Evolutionary conservation across 2,329 filamentous ascomycete species (phyloP), one percentile per base, ranked within the genome.

Genomic region (Ophiostoma novo-ulmi): DNA sequence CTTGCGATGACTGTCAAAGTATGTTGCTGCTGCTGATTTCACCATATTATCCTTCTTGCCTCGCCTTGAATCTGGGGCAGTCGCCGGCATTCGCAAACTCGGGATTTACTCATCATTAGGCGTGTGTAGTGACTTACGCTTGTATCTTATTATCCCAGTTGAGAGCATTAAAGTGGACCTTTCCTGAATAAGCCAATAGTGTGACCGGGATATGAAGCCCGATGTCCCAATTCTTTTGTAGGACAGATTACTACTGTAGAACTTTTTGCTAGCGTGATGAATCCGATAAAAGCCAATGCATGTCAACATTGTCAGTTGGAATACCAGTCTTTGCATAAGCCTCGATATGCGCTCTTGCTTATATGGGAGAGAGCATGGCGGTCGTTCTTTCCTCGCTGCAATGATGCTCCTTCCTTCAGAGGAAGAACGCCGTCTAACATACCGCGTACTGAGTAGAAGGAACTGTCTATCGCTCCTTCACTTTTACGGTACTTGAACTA

Each of bases 21-120:
- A 31, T 31, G 31, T 31, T 31, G 31, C 31, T 31, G 31, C 31
- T 31, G 31, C 31, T 31, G 3, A 31, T 31, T 31, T 31, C 31
- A 4, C 31, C 31, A 31, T 31, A 31, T 2, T 31, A 4, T 31
- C 31, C 31, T 31, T 31, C 31, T 31, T 31, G 3, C 31, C 22
- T 58, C n/a, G 52, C 10, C n/a, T 26, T 26, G n/a, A 13, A 26
- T 58, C 52, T 58, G 52, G 52, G 52, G 52, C 65, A 38, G 67
- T 36, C 67, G 13, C 41, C 70, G 70, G 70, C 68, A 48, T 71
- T 71, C 70, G 70, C 68, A 64, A 61, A 52, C 69, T 71, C 70
- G 70, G 70, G 36, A 71, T 71, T 69, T 31, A 66, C 41, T 22
- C 41, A 31, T 35, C 13, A 8, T 26, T 22, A 67, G 48, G 22